Evolutionary conservation across 2,329 filamentous ascomycete genomes (phyloP).

Genomic region (Pyrenochaeta sp.): DNA sequence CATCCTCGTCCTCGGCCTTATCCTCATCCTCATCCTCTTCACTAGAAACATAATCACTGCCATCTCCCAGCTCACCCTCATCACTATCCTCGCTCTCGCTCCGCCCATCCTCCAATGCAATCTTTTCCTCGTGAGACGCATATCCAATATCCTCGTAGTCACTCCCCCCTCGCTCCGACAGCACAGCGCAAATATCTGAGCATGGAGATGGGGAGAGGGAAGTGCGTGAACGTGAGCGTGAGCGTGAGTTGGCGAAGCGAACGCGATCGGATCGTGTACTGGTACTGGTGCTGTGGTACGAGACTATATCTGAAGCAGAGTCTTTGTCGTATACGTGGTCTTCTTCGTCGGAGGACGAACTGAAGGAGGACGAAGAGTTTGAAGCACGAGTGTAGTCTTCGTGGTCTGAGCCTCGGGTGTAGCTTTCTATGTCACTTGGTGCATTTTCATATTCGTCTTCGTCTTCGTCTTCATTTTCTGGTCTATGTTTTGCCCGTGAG

Average conservation of each 20-base stretch:
- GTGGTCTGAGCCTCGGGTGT: background rate
- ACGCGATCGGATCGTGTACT: background rate
- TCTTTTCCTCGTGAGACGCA: background rate
- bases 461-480: no score
- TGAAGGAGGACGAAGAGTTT: no score
- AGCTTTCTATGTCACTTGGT: background rate
- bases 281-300: conserved; percentile 3
- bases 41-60: conserved; percentile 3
- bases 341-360: background rate
- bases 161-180: background rate
- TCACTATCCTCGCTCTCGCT: background rate
- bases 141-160: background rate
- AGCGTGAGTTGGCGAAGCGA: no score
- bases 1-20: background rate
- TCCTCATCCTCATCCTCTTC: background rate
- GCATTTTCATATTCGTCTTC: background rate
- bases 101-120: background rate
- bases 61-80: background rate
- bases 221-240: background rate
- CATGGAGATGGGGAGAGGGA: background rate
- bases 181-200: background rate
- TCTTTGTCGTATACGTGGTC: background rate
- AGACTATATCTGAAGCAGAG: conserved; percentile 5
- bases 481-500: background rate
- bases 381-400: background rate